Base-by-base conservation (phyloP, 2,329 filamentous ascomycete species). In the Metarhizium anisopliae region DNA sequence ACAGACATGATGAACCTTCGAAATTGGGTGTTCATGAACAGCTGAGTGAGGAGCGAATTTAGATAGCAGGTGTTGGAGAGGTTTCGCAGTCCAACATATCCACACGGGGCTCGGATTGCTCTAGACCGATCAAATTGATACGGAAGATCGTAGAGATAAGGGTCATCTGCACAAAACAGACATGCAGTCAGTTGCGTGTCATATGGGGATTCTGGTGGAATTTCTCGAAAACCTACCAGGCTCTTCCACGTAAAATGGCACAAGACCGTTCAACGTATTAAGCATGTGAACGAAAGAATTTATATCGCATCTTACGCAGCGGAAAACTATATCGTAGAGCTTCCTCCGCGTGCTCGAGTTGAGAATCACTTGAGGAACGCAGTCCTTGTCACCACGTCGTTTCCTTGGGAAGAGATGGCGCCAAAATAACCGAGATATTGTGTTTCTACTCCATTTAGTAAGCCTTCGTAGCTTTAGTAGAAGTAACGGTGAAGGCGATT, bases 11-110 rank as follows among this genome's bases (percentile, higher is more conserved):
- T 88, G 69, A 97, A 96, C 16, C 82, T 79, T 18, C 94, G 86
- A 65, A 99, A 97, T 6, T 84, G 80, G 16, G 89, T 74, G 66
- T 99, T 97, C 90, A 96, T 97, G 75, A 93, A 99, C 0, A 99
- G 81, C 67, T 99, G 94, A 0, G 91, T 93, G 58, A 97, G 80
- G 0, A 99, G 76, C 0, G 94, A 97, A 68, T 99, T 99, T 67
- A 97, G 81, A 68, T 99, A 99, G 71, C 94, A 99, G 0, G 95
- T 97, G 67, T 96, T 96, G 10, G 90, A 94, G 16, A 96, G 79
- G 64, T 99, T 99, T 56, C 81, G 81, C n/a, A 99, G 72, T 1
- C 94, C 94, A n/a, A 88, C 84, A 67, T 95, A 95, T 20, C 90
- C 91, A 59, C 88, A 88, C 1, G 82, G 72, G 2, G 89, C 84